Conservation (phyloP, 2,329 filamentous ascomycete genomes). For the Monilinia fructigena region DNA sequence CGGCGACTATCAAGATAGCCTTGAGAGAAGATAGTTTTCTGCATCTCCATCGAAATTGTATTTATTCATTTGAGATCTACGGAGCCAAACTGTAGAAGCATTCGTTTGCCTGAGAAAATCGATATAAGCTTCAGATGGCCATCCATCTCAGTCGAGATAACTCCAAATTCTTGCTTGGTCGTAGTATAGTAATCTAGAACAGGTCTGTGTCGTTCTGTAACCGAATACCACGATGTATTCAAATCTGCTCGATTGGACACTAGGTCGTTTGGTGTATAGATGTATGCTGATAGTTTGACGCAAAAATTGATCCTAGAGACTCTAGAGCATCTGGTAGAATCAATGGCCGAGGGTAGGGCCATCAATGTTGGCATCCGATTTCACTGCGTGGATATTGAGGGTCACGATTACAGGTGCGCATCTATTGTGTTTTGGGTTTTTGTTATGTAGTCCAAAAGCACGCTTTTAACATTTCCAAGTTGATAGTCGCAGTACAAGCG, state of each 20-base stretch:
- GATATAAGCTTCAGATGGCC: conserved; percentile 61
- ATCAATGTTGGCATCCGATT: conserved; percentile 45
- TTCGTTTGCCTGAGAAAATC: conserved; percentile 54
- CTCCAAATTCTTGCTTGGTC: conserved; percentile 31
- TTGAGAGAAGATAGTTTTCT: conserved; percentile 50
- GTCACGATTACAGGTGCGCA: conserved; percentile 53
- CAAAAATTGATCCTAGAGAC: conserved; percentile 49
- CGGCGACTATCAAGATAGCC: conserved; percentile 45
- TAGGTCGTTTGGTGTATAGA: conserved; percentile 55
- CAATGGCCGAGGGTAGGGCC: conserved; percentile 43
- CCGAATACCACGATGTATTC: conserved; percentile 57
- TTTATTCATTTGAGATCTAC: conserved; percentile 53
- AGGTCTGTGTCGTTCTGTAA: conserved; percentile 45
- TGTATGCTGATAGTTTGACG: conserved; percentile 48
- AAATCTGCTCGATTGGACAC: conserved; percentile 53
- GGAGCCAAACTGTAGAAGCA: conserved; percentile 55
- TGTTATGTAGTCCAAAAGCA: conserved; percentile 54
- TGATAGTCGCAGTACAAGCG: conserved; percentile 54
- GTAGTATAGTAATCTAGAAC: conserved; percentile 53
- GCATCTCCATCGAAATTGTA: conserved; percentile 56
- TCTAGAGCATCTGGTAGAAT: conserved; percentile 47
- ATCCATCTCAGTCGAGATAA: conserved; percentile 55
- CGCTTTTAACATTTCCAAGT: conserved; percentile 49
- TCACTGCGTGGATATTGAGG: conserved; percentile 60
- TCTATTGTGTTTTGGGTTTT: conserved; percentile 54